Percentiles rank a stretch among this genome's conserved stretches.
Evolutionary conservation across 208 protist species (phyloP).

Genomic region (Ichthyophonus hoferi): DNA sequence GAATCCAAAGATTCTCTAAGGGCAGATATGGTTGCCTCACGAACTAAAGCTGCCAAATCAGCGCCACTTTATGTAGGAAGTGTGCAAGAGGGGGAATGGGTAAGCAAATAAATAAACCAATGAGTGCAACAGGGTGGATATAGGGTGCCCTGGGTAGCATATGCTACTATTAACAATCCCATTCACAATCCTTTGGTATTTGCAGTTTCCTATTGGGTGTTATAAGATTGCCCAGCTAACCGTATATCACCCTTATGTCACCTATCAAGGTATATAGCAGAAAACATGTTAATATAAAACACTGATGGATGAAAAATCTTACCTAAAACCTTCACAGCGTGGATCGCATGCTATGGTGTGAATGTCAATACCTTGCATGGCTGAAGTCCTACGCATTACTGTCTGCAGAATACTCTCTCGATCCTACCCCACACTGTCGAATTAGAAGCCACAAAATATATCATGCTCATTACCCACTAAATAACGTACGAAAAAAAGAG

Average conservation of each 20-base stretch:
- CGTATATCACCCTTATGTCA: too few species aligned
- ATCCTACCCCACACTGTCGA: too few species aligned
- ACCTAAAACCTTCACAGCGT: conserved; percentile 78
- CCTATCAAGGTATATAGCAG: too few species aligned
- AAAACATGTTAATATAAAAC: too few species aligned
- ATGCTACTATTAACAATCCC: too few species aligned
- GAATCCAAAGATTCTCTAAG: background rate
- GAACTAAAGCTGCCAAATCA: conserved; percentile 81
- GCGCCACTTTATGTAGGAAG: conserved; percentile 64
- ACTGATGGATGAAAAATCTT: background rate
- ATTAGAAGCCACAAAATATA: too few species aligned
- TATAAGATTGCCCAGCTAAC: too few species aligned
- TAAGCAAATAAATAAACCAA: background rate
- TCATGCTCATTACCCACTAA: too few species aligned
- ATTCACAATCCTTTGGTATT: too few species aligned
- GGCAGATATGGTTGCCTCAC: conserved; percentile 58
- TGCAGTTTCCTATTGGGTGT: too few species aligned
- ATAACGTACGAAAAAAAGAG: too few species aligned
- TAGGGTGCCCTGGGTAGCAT: too few species aligned
- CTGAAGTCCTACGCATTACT: conserved; percentile 77
- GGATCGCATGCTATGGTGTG: conserved; percentile 65
- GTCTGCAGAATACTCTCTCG: conserved; percentile 50
- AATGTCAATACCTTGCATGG: conserved; percentile 73
- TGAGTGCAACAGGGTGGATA: background rate
- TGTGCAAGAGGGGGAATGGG: background rate